Percentiles rank a stretch among this genome's conserved stretches.
Evolutionary conservation across 78 protist genomes (phyloP).

Genomic region (Dictyostelium firmibasis): DNA sequence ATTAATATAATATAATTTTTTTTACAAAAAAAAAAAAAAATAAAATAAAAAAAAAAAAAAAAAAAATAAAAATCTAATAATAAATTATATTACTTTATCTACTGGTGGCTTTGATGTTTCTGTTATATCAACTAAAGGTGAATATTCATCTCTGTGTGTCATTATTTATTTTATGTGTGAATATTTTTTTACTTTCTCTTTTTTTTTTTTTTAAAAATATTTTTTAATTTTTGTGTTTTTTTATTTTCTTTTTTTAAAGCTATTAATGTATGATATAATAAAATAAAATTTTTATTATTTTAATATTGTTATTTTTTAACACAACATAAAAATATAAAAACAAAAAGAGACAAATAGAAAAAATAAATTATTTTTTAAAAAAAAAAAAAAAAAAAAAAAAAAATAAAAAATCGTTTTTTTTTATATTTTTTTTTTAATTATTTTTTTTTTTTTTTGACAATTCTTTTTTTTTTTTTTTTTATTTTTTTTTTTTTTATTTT

Average conservation of each 20-base stretch:
- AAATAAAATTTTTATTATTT: background rate
- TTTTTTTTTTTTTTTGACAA: too few relatives aligned
- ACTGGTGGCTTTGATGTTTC: background rate
- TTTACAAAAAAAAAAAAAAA: background rate
- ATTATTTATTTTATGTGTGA: background rate
- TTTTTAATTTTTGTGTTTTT: too few relatives aligned
- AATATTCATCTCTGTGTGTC: slow-evolving; percentile 1
- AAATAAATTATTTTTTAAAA: too few relatives aligned
- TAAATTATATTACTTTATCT: slow-evolving; percentile 7
- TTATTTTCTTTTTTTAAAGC: background rate
- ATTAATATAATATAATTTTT: background rate
- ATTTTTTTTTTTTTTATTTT: too few relatives aligned
- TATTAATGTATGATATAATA: background rate
- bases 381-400: background rate
- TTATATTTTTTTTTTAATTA: too few relatives aligned
- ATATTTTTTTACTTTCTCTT: background rate
- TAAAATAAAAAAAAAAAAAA: too few relatives aligned
- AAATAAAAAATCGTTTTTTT: too few relatives aligned
- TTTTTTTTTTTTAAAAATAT: background rate
- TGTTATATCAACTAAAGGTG: slow-evolving; percentile 26
- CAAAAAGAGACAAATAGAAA: background rate
- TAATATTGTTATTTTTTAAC: background rate
- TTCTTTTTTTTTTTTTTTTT: too few relatives aligned
- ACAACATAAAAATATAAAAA: background rate
- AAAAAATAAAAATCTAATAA: too few relatives aligned